phyloP scores from a whole-genome alignment of 352 stramenopile species.

The Phytophthora sp. region DNA sequence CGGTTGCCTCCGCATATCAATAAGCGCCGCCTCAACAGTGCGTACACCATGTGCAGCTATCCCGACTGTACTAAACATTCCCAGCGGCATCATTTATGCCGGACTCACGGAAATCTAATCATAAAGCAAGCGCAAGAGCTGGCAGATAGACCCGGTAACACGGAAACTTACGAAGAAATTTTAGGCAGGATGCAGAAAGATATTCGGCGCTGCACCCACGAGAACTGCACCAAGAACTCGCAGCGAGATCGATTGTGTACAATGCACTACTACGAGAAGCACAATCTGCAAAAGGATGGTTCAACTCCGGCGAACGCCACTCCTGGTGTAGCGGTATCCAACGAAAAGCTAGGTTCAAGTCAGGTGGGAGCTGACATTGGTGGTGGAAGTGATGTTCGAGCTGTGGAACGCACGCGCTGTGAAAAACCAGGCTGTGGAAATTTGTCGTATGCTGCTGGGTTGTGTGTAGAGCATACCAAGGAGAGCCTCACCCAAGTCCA shows the following conservation, averaged over 20 bases:
- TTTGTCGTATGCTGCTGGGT: constrained; percentile 47
- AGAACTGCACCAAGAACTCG: constrained; percentile 86
- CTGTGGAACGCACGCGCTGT: constrained; percentile 39
- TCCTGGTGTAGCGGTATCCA: not conserved
- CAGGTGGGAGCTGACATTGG: not conserved
- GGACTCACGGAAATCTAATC: constrained; percentile 85
- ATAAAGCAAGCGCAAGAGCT: constrained; percentile 79
- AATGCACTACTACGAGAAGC: constrained; percentile 81
- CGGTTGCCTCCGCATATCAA: constrained; percentile 77
- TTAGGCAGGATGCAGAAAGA: constrained; percentile 76
- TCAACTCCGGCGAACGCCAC: not conserved
- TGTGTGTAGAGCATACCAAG: constrained; percentile 63
- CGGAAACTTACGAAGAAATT: constrained; percentile 75
- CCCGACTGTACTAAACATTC: constrained; percentile 85
- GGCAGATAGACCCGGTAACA: constrained; percentile 43
- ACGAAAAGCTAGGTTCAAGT: constrained; percentile 9
- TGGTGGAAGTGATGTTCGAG: constrained; percentile 28
- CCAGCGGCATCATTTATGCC: constrained; percentile 83
- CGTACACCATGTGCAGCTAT: constrained; percentile 91
- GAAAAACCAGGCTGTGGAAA: constrained; percentile 44
- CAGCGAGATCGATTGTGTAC: constrained; percentile 86
- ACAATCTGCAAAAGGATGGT: constrained; percentile 49
- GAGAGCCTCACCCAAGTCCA: constrained; percentile 26
- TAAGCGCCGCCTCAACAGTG: constrained; percentile 86
- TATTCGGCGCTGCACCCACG: constrained; percentile 76